Conservation (phyloP, 441 rosid species). For the Euphorbia celastroides region DNA sequence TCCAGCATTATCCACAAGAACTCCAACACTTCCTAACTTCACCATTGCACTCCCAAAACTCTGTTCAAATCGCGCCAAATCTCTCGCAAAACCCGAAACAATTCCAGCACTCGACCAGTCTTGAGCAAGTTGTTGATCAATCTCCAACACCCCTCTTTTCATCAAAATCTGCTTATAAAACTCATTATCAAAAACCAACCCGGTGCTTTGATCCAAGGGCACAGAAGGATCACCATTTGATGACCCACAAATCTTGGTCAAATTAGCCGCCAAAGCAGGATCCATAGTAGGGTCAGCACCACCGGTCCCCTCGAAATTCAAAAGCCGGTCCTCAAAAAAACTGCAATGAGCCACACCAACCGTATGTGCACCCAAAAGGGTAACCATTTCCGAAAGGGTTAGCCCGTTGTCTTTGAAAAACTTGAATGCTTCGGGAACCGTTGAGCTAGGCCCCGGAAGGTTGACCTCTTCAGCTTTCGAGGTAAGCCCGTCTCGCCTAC, state of each 20-base stretch:
- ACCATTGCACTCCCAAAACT: conserved; percentile 43
- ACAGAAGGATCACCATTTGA: conserved; percentile 30
- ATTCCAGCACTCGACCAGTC: conserved; percentile 33
- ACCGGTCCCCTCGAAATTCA: conserved; percentile 37
- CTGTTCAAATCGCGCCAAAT: conserved; percentile 27
- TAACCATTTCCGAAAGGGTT: conserved; percentile 45
- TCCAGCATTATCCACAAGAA: conserved; percentile 43
- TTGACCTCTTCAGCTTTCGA: conserved; percentile 33
- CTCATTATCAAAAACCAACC: conserved; percentile 43
- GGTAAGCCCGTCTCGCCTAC: conserved; percentile 55
- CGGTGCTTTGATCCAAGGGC: conserved; percentile 51
- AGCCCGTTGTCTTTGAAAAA: conserved; percentile 36
- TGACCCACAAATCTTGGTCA: conserved; percentile 34
- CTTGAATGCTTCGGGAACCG: conserved; percentile 35
- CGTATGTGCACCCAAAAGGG: conserved; percentile 68
- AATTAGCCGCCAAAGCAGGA: conserved; percentile 32
- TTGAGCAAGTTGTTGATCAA: conserved; percentile 48
- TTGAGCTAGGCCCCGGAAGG: conserved; percentile 43
- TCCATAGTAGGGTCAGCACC: conserved; percentile 52
- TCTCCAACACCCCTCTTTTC: conserved; percentile 48
- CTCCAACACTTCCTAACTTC: conserved; percentile 39
- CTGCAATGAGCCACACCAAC: conserved; percentile 59
- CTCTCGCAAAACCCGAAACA: conserved; percentile 42
- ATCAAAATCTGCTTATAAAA: conserved; percentile 39
- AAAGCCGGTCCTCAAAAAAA: conserved; percentile 45